Base-by-base conservation (phyloP, 2,329 filamentous ascomycete species). In the Pseudogymnoascus sp. region DNA sequence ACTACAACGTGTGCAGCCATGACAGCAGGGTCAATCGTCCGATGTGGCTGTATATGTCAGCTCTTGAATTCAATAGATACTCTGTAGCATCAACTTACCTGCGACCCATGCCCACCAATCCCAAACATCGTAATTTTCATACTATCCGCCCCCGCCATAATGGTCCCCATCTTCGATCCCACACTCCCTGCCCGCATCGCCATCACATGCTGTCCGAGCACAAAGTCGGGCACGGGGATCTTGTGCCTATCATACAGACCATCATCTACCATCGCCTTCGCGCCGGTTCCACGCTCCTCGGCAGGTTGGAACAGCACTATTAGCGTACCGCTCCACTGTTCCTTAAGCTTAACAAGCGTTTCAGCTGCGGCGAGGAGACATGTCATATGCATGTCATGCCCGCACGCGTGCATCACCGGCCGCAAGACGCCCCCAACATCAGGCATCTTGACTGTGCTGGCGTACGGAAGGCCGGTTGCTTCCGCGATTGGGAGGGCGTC, bases 361-460 rank as follows among this genome's bases (percentile, higher is more conserved):
- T 81, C 76, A 0, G 83, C 79, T 0, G 82, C 81, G 0, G 80
- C 86, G 1, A 89, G 76, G 3, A 89, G 75, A 33, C 76, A 75
- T 0, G 83, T 79, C 26, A 88, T 82, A 70, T 89, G 86, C 76
- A 87, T 83, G 67, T 88, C 85, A 68, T 89, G 86, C 0, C 86
- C 87, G 70, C 86, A 89, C 22, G 85, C 86, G 72, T 89, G 87
- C 86, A 89, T 89, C 0, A 86, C 82, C 0, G 82, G 81, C 61
- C 80, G 80, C 62, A 78, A 74, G 0, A 75, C 70, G 0, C 82
- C 83, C 66, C 81, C 78, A 33, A 73, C 74, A 63, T 70, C 66
- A 4, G 67, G 22, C 35, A 65, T 66, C 2, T 43, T 37, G 12
- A 62, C 75, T 11, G 69, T 80, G 68, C 83, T 85, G 0, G 84